Base-by-base conservation (phyloP, 2,329 filamentous ascomycete species). In the Trichoderma citrinoviride region DNA sequence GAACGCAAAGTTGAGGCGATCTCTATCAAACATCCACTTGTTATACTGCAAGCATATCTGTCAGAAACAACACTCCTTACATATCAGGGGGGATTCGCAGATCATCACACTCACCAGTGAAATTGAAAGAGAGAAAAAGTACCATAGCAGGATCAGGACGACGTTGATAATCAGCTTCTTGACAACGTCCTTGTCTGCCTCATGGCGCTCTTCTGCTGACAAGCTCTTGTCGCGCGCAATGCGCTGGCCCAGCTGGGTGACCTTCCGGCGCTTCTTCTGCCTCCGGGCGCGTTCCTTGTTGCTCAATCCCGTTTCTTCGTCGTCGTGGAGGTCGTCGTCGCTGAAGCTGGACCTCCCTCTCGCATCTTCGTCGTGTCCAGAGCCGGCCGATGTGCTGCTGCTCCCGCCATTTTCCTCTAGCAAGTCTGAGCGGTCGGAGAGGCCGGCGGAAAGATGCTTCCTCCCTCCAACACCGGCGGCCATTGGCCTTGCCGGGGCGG, bases 1-100 rank as follows among this genome's bases (percentile, higher is more conserved):
- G 73, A 95, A 98, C 58, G 91, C 89, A 76, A 99, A 99, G 77
- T 97, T 90, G 70, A 96, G 86, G 70, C 90, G 87, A 70, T 90
- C 85, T 67, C 89, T 85, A 73, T 91, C 91, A 79, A 99, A 98
- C 94, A 99, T 98, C 95, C 95, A 98, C 81, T 97, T 98, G 84
- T 99, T 99, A 83, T 98, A 99, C 90, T 95, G 69, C 23, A 23
- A 44, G 57, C 17, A 21, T 8, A 27, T 37, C 54, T 50, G 71
- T 73, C 61, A 75, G 64, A 52, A 7, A 17, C 5, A 21, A 15
- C 40, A 10, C 1, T 25, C 0, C 14, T 8, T 14, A 37, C 33
- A 43, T 21, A 21, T 14, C 10, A 19, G 7, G 29, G 15, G 15
- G 12, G 7, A 29, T 8, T 46, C 27, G 27, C 15, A 14, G 15